These are phyloP conservation scores for Cochlearia excelsa DNA, from an alignment of 345 rosid species.

Conservation along the genomic window DNA sequence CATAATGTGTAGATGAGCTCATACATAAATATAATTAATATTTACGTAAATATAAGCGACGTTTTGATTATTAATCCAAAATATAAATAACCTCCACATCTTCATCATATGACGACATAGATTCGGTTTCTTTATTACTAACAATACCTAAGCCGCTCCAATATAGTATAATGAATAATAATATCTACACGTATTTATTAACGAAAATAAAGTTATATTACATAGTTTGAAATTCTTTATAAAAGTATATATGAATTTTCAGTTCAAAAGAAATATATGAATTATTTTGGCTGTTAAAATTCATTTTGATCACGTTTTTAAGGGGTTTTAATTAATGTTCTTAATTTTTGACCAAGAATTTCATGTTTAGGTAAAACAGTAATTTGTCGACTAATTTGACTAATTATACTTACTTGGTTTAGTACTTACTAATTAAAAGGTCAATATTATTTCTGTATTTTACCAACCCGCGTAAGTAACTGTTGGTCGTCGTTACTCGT, in stretches of 20 bases:
- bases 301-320: background rate
- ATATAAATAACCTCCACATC: conserved; percentile 22
- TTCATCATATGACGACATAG: conserved; percentile 30
- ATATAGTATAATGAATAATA: no score
- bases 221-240: no score
- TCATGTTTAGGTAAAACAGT: conserved; percentile 20
- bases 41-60: conserved; percentile 11
- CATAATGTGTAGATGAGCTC: conserved; percentile 9
- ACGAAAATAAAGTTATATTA: no score
- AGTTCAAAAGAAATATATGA: background rate
- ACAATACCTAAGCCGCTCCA: no score
- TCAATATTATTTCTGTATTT: background rate
- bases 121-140: conserved; percentile 29
- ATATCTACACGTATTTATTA: no score
- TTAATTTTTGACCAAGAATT: background rate
- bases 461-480: conserved; percentile 29
- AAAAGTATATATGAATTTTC: background rate
- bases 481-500: conserved; percentile 14
- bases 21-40: conserved; percentile 15
- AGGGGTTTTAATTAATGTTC: background rate
- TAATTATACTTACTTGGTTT: conserved; percentile 16
- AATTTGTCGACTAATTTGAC: conserved; percentile 28
- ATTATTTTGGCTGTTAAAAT: background rate
- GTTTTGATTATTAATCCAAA: background rate
- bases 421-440: background rate